Base-by-base conservation (phyloP, 495 filamentous ascomycete genomes). In the Staphylotrichum longicolle region DNA sequence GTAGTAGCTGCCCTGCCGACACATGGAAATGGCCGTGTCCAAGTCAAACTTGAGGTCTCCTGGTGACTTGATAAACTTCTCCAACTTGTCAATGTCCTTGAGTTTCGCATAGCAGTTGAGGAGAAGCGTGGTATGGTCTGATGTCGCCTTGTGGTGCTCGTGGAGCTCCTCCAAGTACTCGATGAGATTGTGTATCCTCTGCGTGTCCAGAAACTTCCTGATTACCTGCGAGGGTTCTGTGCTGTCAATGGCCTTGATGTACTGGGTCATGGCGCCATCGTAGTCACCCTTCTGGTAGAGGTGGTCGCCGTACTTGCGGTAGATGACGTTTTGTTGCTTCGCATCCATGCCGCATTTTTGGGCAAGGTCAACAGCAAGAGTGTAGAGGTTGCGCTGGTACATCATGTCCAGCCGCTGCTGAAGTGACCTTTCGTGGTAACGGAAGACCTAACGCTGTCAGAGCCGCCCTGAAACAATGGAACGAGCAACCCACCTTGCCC, bases 31-130 rank as follows among this genome's bases (percentile, higher is more conserved):
- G 3, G 95, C 95, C 7, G 95, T 98, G 62, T 98, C 94, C 7
- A 98, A 79, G 74, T 98, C 94, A 72, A 98, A 98, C 66, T 94
- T 97, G 40, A 96, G 82, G 68, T 97, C 93, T 2, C 91, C 93
- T 3, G 91, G 91, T 47, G 92, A 91, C 70, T 95, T 95, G 73
- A 98, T 98, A 64, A 98, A 98, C 54, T 88, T 88, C 65, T 98
- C 93, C 14, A 98, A 80, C 74, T 98, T 98, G 42, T 88, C 86
- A 7, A 96, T 93, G 69, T 98, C 93, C 68, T 98, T 97, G 5
- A 96, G 76, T 69, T 98, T 98, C 1, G 94, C 94, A 69, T 98
- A 98, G 77, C 94, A 98, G 72, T 98, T 98, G 20, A 98, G 76
- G 15, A 98, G 77, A 34, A 98, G 80, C 0, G 93, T 98, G 1